Percentiles rank a stretch among this genome's conserved stretches.
These are phyloP conservation scores for Adansonia gregorii DNA, from an alignment of 441 rosid genomes.

Conservation along the genomic window DNA sequence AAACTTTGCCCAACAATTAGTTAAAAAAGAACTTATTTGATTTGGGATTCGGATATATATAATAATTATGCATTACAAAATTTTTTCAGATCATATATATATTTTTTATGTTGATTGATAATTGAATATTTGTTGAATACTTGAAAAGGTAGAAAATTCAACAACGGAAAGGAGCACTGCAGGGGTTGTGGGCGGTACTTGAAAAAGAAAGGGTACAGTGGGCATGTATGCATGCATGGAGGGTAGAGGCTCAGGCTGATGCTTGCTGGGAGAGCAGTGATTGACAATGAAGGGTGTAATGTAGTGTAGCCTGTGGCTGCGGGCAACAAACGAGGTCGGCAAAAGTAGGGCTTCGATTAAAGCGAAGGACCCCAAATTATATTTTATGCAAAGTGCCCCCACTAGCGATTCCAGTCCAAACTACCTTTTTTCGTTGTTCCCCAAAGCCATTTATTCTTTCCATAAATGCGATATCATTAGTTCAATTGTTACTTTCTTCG, in stretches of 20 bases:
- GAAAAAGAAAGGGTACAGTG: neutral
- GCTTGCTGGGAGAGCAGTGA: neutral
- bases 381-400: neutral
- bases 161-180: too few relatives aligned
- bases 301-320: neutral
- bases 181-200: too few relatives aligned
- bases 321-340: conserved; percentile 30
- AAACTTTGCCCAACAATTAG: too few relatives aligned
- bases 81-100: too few relatives aligned
- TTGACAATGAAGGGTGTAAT: neutral
- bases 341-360: conserved; percentile 35
- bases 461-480: conserved; percentile 2
- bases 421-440: conserved; percentile 12
- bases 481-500: neutral
- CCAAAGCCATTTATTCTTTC: conserved; percentile 27
- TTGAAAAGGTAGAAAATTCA: too few relatives aligned
- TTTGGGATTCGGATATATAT: too few relatives aligned
- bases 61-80: too few relatives aligned
- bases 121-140: too few relatives aligned
- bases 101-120: too few relatives aligned
- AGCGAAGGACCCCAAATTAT: conserved; percentile 20
- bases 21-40: too few relatives aligned
- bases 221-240: neutral
- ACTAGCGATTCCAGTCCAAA: conserved; percentile 20
- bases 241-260: neutral